phyloP scores from a whole-genome alignment of 768 basidiomycete genomes.

The Boletus tomentosulus region DNA sequence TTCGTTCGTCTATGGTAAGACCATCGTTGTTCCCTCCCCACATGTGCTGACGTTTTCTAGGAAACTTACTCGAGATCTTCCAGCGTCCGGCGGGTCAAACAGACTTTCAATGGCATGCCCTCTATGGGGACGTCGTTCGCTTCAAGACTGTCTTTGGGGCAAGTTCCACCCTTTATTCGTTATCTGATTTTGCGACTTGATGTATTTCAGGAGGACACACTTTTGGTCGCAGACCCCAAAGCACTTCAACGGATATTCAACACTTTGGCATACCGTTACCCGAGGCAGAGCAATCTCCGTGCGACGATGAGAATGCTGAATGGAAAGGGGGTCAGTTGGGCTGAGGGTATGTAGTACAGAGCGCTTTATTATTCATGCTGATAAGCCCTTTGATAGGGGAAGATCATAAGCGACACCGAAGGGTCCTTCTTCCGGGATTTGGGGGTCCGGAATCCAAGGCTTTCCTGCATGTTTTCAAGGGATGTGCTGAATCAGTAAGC shows the following conservation, averaged over 20 bases:
- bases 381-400: slow-evolving; percentile 23
- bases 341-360: slow-evolving; percentile 32
- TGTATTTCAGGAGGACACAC: slow-evolving; percentile 37
- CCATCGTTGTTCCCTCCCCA: background rate
- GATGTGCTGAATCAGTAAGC: slow-evolving; percentile 28
- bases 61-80: slow-evolving; percentile 28
- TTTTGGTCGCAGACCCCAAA: slow-evolving; percentile 47
- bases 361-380: slow-evolving; percentile 6
- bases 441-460: slow-evolving; percentile 49
- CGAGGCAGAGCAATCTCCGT: slow-evolving; percentile 32
- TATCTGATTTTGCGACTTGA: slow-evolving; percentile 7
- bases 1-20: slow-evolving; percentile 19
- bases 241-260: slow-evolving; percentile 39
- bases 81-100: slow-evolving; percentile 23
- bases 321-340: slow-evolving; percentile 38
- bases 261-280: slow-evolving; percentile 36
- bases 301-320: slow-evolving; percentile 10
- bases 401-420: slow-evolving; percentile 52
- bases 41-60: slow-evolving; percentile 18
- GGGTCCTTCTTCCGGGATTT: slow-evolving; percentile 53
- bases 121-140: slow-evolving; percentile 29
- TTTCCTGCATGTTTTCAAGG: slow-evolving; percentile 46
- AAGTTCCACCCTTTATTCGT: background rate
- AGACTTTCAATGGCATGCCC: slow-evolving; percentile 29
- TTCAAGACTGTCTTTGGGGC: slow-evolving; percentile 27